Evolutionary conservation across 192 early-diverging fungal species (phyloP), one percentile per base, ranked within the genome.

Genomic region (Coemansia sp.): DNA sequence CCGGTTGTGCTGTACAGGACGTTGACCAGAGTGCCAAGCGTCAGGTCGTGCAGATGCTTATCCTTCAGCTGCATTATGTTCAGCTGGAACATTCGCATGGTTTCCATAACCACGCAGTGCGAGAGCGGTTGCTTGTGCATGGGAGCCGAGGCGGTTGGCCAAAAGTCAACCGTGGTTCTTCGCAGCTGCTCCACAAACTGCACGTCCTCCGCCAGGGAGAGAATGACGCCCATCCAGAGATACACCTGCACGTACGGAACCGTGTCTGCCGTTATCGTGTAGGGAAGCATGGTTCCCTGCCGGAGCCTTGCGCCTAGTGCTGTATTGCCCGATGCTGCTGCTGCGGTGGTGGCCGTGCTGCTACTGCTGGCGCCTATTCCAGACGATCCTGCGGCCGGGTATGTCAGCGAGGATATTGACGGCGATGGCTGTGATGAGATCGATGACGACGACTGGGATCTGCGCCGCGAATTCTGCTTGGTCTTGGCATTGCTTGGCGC

Each of bases 161-260:
- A 81, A 37, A 73, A 81, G 41, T 81, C 78, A 13, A 81, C 68
- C 6, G 65, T 61, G 16, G 67, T 76, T 32, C 76, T 65, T 32
- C 73, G 72, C 26, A 78, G 66, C 63, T 78, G 76, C 70, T 74
- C 75, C 26, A 78, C 69, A 65, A 72, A 77, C 51, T 68, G 80
- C 37, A 60, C 49, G 12, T 83, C 75, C 9, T 56, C 59, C 10
- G 69, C 64, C 8, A 83, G 72, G 19, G 40, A 51, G 42, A 78
- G 46, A 5, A 76, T 41, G 36, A 65, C 69, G 47, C 71, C 67
- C 62, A 83, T 13, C 76, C 76, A 78, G 43, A 77, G 46, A 22
- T 78, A 78, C 67, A 78, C 18, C 37, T 75, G 75, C 1, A 64
- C 62, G 32, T 78, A 82, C 0, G 80, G 76, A 11, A 82, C 63